A percentile compares a stretch with the other conserved stretches of the same genome.
Evolutionary conservation across 495 filamentous ascomycete species (phyloP).

Genomic region (Hypoxylon lienhwacheense): DNA sequence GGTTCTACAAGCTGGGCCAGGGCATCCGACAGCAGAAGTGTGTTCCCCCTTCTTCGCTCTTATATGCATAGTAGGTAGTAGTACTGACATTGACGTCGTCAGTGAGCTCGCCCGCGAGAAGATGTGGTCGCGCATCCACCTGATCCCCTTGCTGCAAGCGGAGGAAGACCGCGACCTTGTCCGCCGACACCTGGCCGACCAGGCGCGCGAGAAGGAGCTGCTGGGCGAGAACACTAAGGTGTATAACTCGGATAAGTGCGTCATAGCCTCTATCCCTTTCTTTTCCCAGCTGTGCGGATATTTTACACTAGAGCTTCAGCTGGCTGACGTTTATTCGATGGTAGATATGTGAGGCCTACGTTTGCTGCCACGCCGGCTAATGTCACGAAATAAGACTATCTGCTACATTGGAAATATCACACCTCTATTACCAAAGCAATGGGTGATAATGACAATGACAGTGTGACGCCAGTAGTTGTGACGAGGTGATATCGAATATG

Average conservation of each 20-base stretch:
- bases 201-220: slow-evolving; percentile 86
- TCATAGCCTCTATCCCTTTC: no score
- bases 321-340: background rate
- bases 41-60: slow-evolving; percentile 34
- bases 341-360: slow-evolving; percentile 71
- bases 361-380: slow-evolving; percentile 62
- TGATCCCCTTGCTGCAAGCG: slow-evolving; percentile 89
- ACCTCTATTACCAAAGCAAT: no score
- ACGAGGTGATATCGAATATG: no score
- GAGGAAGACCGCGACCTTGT: slow-evolving; percentile 96
- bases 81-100: slow-evolving; percentile 12
- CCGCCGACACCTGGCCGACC: slow-evolving; percentile 78
- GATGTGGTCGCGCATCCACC: slow-evolving; percentile 92
- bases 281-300: background rate
- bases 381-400: slow-evolving; percentile 51
- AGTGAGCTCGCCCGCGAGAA: slow-evolving; percentile 96
- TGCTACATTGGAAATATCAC: background rate
- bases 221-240: slow-evolving; percentile 75
- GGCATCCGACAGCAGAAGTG: slow-evolving; percentile 88
- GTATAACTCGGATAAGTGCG: slow-evolving; percentile 87
- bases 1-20: slow-evolving; percentile 78
- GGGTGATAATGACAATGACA: no score
- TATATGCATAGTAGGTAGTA: background rate
- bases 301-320: background rate
- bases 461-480: no score